A percentile compares a stretch with the other conserved stretches of the same genome.
Conservation (phyloP, 768 basidiomycete species). For the Daedaleopsis nitida region DNA sequence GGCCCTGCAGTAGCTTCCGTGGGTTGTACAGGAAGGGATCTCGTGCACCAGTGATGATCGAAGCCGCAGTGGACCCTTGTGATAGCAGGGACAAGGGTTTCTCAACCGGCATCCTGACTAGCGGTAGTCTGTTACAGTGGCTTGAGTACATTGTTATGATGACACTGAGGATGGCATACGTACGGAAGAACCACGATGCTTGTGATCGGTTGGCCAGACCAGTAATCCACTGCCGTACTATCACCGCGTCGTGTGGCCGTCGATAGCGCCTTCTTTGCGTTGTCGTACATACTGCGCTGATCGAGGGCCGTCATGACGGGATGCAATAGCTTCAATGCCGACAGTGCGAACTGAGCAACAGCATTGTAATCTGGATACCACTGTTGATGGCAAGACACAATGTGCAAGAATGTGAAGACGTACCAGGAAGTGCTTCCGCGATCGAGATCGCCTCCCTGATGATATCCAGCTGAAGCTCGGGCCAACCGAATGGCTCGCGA, state of each 20-base stretch:
- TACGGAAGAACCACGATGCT: constrained; percentile 81
- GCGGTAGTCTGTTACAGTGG: constrained; percentile 54
- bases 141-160: constrained; percentile 8
- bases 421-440: constrained; percentile 89
- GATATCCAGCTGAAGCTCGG: constrained; percentile 92
- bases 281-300: constrained; percentile 77
- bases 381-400: neutral
- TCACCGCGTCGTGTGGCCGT: constrained; percentile 82
- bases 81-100: constrained; percentile 63
- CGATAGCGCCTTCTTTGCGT: constrained; percentile 69
- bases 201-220: constrained; percentile 80
- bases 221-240: constrained; percentile 72
- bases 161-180: constrained; percentile 30
- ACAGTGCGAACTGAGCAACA: constrained; percentile 88
- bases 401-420: constrained; percentile 22
- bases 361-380: constrained; percentile 68
- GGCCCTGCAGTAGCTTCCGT: constrained; percentile 56
- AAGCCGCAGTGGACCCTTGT: constrained; percentile 36
- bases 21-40: constrained; percentile 96
- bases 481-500: constrained; percentile 81
- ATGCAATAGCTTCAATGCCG: constrained; percentile 76
- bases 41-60: constrained; percentile 57
- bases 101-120: constrained; percentile 71
- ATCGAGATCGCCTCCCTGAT: constrained; percentile 90
- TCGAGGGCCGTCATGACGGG: constrained; percentile 70